Percentiles rank a stretch among this genome's conserved stretches.
Evolutionary conservation across 225 moss, liverwort and hornwort genomes (phyloP).

Genomic region (Takakia lepidozioides): DNA sequence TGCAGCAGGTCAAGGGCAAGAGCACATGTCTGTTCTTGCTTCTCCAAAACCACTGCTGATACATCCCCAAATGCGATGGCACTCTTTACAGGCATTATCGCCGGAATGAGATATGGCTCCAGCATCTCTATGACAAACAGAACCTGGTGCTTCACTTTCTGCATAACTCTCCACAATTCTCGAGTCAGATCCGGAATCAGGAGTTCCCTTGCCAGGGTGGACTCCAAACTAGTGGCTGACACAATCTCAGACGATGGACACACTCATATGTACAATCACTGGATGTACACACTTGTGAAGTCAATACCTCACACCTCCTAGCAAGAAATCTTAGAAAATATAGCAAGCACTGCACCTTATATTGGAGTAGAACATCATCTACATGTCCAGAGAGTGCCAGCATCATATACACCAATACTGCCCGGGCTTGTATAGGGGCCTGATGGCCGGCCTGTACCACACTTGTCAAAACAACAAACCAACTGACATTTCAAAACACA

Average conservation of each 20-base stretch:
- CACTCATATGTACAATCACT: too few species aligned
- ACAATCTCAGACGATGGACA: too few species aligned
- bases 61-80: conserved; percentile 97
- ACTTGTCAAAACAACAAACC: conserved; percentile 13
- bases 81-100: conserved; percentile 81
- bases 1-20: conserved; percentile 83
- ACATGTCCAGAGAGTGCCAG: conserved; percentile 85
- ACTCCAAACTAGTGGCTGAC: too few species aligned
- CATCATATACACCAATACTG: conserved; percentile 78
- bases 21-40: conserved; percentile 81
- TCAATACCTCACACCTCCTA: too few species aligned
- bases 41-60: conserved; percentile 81
- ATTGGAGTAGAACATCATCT: conserved; percentile 62
- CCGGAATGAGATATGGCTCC: conserved; percentile 88
- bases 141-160: conserved; percentile 78
- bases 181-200: too few species aligned
- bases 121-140: conserved; percentile 87
- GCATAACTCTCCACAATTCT: conserved; percentile 1
- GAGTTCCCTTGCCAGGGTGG: too few species aligned
- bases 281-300: too few species aligned
- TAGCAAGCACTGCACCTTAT: conserved; percentile 43
- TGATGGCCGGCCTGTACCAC: conserved; percentile 79
- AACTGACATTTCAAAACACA: background rate
- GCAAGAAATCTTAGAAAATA: background rate
- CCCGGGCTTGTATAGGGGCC: conserved; percentile 55